Percentiles rank a stretch among this genome's conserved stretches.
Conservation (phyloP, 148 eudicot species). For the Polygonum maritimum region DNA sequence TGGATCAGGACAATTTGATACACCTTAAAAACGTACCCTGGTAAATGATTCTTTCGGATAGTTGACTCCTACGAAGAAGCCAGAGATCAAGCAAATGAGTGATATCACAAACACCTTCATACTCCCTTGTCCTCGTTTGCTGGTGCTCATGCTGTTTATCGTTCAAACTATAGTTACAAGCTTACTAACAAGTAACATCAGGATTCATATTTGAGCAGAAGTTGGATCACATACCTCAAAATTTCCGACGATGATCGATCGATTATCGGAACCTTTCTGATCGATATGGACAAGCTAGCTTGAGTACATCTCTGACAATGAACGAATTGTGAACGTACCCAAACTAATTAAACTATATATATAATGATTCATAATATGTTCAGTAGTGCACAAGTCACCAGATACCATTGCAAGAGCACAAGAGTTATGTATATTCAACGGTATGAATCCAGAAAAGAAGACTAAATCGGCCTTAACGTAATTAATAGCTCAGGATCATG, state of each 20-base stretch:
- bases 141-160: neutral
- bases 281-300: no score
- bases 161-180: neutral
- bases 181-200: no score
- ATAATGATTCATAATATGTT: no score
- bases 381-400: no score
- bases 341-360: no score
- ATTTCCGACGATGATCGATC: neutral
- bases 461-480: neutral
- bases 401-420: neutral
- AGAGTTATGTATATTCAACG: neutral
- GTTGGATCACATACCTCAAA: neutral
- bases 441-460: no score
- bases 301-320: no score
- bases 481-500: neutral
- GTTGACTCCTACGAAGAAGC: slow-evolving; percentile 4
- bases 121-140: neutral
- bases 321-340: no score
- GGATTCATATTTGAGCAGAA: no score
- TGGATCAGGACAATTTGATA: neutral
- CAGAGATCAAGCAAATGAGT: neutral
- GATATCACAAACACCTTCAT: neutral
- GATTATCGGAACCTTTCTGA: neutral
- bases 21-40: neutral
- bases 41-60: neutral